Evolutionary conservation across 306 rosid species (phyloP), one percentile per base, ranked within the genome.

Genomic region (Luffa aegyptiaca): DNA sequence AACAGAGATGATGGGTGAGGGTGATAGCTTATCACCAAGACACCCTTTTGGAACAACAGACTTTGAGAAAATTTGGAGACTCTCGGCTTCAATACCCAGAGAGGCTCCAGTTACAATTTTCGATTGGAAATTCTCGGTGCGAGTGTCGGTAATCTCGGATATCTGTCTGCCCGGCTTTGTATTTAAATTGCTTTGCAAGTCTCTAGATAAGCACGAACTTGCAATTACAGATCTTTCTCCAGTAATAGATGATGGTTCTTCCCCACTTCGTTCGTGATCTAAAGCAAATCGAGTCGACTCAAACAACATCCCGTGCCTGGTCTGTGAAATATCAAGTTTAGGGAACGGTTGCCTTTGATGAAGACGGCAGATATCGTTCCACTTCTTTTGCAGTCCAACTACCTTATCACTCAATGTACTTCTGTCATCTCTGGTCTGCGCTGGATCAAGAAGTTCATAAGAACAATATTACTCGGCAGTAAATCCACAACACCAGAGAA

Each of bases 341-440:
- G 90, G 80, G 56, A 80, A 84, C 48, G 85, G 76, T 80, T 73
- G 84, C 31, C 77, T 49, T 57, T 86, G 93, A 86, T 86, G 99
- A 82, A 77, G 83, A 61, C 57, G 91, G 80, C 99, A 91, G 71
- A 85, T 83, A 58, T 86, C 92, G 80, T 83, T 86, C 99, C 98
- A 91, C 80, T 96, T 96, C 86, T 82, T 89, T 71, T 91, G 93
- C 84, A 93, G 83, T 81, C 81, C 91, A 13, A 57, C 68, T 82
- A 83, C 82, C 65, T 81, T 84, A 33, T 79, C 81, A 82, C 84
- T 88, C 85, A 70, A 66, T 76, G 83, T 86, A 31, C 86, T 78
- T 74, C 58, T 70, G 53, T 88, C 97, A 62, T 87, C 96, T 79
- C 76, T 82, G 73, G 88, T 79, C 97, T 95, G 99, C 97, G 88